These are phyloP conservation scores for Marsdenia floribunda DNA, from an alignment of 257 asterid species.

Conservation along the genomic window DNA sequence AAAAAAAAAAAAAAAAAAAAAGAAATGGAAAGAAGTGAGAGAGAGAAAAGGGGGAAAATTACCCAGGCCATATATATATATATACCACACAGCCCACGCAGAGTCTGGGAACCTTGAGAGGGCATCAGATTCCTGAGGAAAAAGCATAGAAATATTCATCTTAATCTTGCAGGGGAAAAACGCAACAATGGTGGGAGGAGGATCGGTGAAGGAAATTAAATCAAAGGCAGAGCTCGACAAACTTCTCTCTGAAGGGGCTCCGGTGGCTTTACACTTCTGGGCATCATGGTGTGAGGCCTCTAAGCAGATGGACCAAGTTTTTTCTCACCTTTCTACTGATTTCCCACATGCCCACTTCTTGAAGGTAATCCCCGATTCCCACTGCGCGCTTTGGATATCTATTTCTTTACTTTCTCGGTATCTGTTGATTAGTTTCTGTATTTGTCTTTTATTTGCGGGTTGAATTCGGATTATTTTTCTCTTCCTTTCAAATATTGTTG, in stretches of 20 bases:
- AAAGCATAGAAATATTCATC: neutral
- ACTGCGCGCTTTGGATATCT: too few relatives aligned
- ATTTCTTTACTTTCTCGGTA: neutral
- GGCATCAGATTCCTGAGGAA: neutral
- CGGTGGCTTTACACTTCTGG: conserved; percentile 83
- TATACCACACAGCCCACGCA: neutral
- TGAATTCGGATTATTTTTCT: neutral
- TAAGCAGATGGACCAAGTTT: conserved; percentile 98
- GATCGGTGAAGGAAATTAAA: conserved; percentile 74
- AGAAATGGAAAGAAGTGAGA: too few relatives aligned
- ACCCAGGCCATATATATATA: neutral
- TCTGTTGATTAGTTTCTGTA: neutral
- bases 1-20: too few relatives aligned
- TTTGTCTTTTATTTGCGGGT: neutral
- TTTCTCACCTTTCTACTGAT: conserved; percentile 88
- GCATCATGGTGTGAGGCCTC: conserved; percentile 99
- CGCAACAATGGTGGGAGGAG: conserved; percentile 49
- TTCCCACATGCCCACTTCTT: conserved; percentile 87
- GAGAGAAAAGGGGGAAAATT: neutral
- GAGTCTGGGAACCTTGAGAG: neutral
- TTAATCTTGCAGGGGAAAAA: conserved; percentile 6
- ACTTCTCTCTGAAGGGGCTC: conserved; percentile 35
- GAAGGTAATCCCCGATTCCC: conserved; percentile 38
- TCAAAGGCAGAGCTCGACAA: conserved; percentile 72
- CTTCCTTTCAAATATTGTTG: neutral